Percentiles rank a stretch among this genome's conserved stretches.
phyloP scores from a whole-genome alignment of 768 basidiomycete species.

The Pleurotus citrinopileatus region DNA sequence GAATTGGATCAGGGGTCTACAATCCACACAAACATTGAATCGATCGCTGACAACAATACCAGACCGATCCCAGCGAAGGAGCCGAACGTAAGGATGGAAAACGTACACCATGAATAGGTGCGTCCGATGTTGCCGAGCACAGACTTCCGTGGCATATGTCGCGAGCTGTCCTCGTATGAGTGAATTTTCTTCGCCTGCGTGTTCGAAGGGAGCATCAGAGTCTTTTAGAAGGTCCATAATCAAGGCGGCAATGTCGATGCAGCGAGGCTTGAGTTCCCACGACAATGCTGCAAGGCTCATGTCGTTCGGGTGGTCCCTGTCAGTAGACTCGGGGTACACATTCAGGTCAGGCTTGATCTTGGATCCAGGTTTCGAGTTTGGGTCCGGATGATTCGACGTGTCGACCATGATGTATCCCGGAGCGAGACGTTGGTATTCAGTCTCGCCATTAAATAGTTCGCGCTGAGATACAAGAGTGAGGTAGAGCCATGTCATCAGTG shows the following conservation, averaged over 20 bases:
- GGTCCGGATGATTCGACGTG: conserved; percentile 11
- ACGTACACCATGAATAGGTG: conserved; percentile 28
- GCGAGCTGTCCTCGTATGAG: conserved; percentile 20
- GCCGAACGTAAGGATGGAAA: conserved; percentile 19
- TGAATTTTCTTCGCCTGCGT: not conserved
- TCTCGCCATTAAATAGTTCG: not conserved
- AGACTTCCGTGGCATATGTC: conserved; percentile 20
- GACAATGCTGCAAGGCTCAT: not conserved
- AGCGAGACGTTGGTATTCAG: not conserved
- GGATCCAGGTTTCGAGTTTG: not conserved
- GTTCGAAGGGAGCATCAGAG: not conserved
- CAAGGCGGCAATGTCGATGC: not conserved
- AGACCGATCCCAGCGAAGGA: conserved; percentile 32
- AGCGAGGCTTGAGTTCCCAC: not conserved
- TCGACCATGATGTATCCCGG: conserved; percentile 12
- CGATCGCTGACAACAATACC: conserved; percentile 23
- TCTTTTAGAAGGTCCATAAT: not conserved
- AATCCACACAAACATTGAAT: conserved; percentile 19
- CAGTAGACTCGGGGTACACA: not conserved
- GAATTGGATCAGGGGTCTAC: conserved; percentile 19
- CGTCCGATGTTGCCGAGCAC: conserved; percentile 25
- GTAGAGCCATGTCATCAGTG: not conserved
- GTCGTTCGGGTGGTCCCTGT: not conserved
- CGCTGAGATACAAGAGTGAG: no score
- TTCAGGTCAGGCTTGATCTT: conserved; percentile 7